Percentiles rank a stretch among this genome's conserved stretches.
phyloP scores from a whole-genome alignment of 306 rosid species.

The Dalbergia cultrata region DNA sequence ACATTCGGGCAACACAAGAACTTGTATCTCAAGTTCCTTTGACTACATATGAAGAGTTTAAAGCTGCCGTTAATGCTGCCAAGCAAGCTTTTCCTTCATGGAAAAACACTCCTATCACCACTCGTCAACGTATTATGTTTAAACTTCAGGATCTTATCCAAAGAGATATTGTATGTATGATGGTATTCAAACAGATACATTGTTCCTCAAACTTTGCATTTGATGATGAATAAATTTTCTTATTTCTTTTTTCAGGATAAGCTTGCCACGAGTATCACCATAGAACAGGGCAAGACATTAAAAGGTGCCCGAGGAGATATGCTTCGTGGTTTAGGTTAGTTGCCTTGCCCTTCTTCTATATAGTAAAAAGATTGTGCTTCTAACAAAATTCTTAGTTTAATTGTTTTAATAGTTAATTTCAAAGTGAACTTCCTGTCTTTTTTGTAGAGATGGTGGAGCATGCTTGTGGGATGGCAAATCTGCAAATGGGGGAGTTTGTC shows the following conservation, averaged over 20 bases:
- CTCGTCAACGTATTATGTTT: constrained; percentile 74
- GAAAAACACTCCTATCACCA: constrained; percentile 67
- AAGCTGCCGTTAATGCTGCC: constrained; percentile 79
- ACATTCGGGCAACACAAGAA: constrained; percentile 78
- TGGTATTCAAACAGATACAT: background rate
- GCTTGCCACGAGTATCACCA: constrained; percentile 66
- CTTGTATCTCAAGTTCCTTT: constrained; percentile 79
- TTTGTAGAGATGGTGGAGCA: constrained; percentile 76
- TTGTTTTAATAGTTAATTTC: constrained; percentile 14
- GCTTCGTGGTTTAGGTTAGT: constrained; percentile 78
- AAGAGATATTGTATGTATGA: constrained; percentile 73
- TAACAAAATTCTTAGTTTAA: constrained; percentile 34
- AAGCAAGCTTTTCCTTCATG: constrained; percentile 78
- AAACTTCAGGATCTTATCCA: constrained; percentile 78
- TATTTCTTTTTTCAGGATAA: constrained; percentile 63
- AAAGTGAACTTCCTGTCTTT: constrained; percentile 32
- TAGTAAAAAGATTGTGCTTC: constrained; percentile 4
- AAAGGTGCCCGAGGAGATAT: constrained; percentile 75
- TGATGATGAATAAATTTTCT: constrained; percentile 35
- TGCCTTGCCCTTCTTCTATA: constrained; percentile 3
- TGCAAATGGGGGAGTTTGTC: constrained; percentile 76
- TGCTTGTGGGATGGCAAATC: constrained; percentile 76
- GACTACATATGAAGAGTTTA: constrained; percentile 74
- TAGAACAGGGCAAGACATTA: constrained; percentile 73
- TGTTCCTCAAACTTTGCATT: constrained; percentile 8